Base-by-base conservation (phyloP, 1,284 basidiomycete genomes). In the Cryptococcus sp. region DNA sequence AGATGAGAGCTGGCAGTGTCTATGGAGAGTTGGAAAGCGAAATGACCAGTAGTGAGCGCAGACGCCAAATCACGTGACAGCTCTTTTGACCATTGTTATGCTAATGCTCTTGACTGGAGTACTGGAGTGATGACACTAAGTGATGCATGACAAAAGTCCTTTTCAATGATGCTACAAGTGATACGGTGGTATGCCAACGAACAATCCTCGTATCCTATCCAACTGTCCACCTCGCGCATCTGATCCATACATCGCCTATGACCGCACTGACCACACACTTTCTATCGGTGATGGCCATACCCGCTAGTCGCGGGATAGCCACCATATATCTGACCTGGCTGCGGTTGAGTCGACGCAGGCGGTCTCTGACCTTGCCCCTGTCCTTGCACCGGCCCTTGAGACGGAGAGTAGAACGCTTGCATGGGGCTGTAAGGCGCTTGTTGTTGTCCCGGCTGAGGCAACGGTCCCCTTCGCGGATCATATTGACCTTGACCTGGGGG, bases 251-350 rank as follows among this genome's bases (percentile, higher is more conserved):
- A 19, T 7, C 42, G 42, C 42, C 42, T 45, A 2, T 45, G 47
- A 48, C 15, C 3, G 8, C 22, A 22, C 46, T 16, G 15, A 16
- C 16, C 10, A 10, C 20, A 47, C 46, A 47, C 7, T 3, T 2
- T 25, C 47, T 48, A 48, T 48, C 51, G 38, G 27, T 52, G 51
- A 45, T 52, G 51, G 5, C 51, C 51, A 39, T 52, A 52, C 40
- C 22, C 40, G 15, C 39, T n/a, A n/a, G 19, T 25, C 19, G 27
- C 51, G 8, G 35, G 30, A 52, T 35, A 51, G 3, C n/a, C 42
- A n/a, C 42, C 22, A 15, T 19, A 45, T 8, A 45, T 45, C 42
- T 51, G 49, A 5, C 49, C 48, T 42, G 39, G n/a, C 38, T 45
- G 16, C 25, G 19, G 39, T 17, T 13, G 11, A n/a, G 48, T 23